Evolutionary conservation across 1,284 basidiomycete genomes (phyloP).

Genomic region (Exobasidium rhododendri): DNA sequence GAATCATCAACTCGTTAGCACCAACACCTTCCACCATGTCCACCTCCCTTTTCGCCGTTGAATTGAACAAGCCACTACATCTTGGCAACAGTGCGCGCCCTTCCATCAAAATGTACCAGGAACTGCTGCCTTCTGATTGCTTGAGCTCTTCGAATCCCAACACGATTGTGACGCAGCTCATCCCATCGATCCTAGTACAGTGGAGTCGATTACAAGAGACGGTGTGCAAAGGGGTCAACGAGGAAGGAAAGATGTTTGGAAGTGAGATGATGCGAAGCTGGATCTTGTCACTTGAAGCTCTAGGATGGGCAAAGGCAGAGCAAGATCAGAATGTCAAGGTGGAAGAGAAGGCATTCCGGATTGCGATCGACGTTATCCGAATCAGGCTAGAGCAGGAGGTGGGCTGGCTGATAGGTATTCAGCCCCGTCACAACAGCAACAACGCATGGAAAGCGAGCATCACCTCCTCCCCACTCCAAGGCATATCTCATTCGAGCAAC

Average conservation of each 20-base stretch:
- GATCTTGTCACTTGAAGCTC: conserved; percentile 31
- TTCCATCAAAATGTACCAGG: neutral
- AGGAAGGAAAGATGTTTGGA: conserved; percentile 47
- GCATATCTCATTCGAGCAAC: neutral
- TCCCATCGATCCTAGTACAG: conserved; percentile 41
- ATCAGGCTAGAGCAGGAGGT: conserved; percentile 34
- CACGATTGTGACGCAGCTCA: conserved; percentile 35
- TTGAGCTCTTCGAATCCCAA: conserved; percentile 27
- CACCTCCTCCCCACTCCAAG: neutral
- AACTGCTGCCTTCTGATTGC: neutral
- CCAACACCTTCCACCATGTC: neutral
- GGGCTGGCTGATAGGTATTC: conserved; percentile 35
- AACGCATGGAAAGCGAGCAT: neutral
- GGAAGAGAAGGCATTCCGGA: conserved; percentile 19
- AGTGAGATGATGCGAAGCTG: conserved; percentile 43
- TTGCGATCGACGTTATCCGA: conserved; percentile 33
- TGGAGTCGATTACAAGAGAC: conserved; percentile 38
- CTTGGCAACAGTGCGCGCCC: neutral
- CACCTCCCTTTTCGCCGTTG: conserved; percentile 1
- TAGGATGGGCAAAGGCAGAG: conserved; percentile 2
- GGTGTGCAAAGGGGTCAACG: conserved; percentile 40
- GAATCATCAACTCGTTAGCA: conserved; percentile 18
- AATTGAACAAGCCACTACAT: neutral
- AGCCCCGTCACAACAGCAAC: conserved; percentile 10
- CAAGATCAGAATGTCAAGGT: neutral